Evolutionary conservation across 495 filamentous ascomycete species (phyloP), one percentile per base, ranked within the genome.

Genomic region (Aspergillus panamensis): DNA sequence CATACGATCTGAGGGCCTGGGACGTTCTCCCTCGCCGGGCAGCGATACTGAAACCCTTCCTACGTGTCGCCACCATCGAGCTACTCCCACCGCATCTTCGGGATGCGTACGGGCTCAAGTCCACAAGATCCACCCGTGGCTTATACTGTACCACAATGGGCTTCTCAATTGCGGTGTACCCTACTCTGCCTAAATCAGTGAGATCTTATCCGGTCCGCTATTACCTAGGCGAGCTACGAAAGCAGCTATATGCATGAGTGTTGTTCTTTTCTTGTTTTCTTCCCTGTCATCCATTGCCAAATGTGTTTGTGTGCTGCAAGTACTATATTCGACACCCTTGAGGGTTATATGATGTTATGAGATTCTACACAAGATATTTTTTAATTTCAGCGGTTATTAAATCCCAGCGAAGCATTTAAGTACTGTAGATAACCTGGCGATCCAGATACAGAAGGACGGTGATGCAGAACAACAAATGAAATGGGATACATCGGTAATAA

Each of bases 41-140:
- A 43, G 59, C 63, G 51, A 50, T 58, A n/a, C 48, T 71, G 44
- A 76, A 68, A 58, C 72, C 73, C 7, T 66, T 77, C 39, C 35
- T 76, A 54, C 64, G 66, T 5, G 66, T 62, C 7, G 54, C 67
- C 1, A 76, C 70, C 12, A 65, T 74, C n/a, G 74, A 77, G 56
- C 73, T 77, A 73, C 64, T 77, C 3, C 74, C 74, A 32, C 73
- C 67, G 8, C 53, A 55, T 1, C 48, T 77, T 37, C 66, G 74
- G 1, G 74, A 75, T 39, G 69, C 62, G 7, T 77, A 77, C 42
- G 74, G 72, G n/a, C 50, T 76, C 32, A 64, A 66, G 17, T 76
- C 72, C 17, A 70, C 74, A 2, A 42, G 49, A 3, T 33, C 40
- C 12, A 76, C 73, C 3, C 60, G 74, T 8, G 53, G 63, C 12